phyloP scores from a whole-genome alignment of 148 eudicot genomes.

The Persicaria maculosa region DNA sequence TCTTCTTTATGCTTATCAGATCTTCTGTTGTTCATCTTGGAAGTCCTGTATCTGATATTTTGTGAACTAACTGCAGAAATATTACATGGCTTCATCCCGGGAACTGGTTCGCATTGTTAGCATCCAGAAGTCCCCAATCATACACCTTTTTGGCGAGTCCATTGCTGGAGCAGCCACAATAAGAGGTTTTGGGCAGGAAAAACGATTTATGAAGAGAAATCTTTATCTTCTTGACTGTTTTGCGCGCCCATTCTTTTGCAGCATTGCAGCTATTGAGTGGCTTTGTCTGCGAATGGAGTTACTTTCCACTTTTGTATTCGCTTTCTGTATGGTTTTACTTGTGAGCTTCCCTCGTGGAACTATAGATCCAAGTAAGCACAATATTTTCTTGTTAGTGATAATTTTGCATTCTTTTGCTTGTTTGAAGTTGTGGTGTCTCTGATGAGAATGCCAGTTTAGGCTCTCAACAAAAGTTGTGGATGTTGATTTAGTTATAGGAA shows the following conservation, averaged over 20 bases:
- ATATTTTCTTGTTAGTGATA: not conserved
- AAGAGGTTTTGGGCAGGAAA: slow-evolving; percentile 95
- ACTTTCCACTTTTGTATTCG: slow-evolving; percentile 84
- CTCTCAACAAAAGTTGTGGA: not conserved
- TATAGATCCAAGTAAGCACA: slow-evolving; percentile 85
- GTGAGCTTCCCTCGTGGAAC: slow-evolving; percentile 68
- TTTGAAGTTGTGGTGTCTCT: not conserved
- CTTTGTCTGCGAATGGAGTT: slow-evolving; percentile 92
- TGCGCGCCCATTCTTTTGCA: slow-evolving; percentile 92
- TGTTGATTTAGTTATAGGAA: not conserved
- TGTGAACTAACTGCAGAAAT: slow-evolving; percentile 48
- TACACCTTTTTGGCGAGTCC: slow-evolving; percentile 86
- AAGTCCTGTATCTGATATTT: not conserved
- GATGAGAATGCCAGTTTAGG: not conserved
- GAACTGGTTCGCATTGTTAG: slow-evolving; percentile 92
- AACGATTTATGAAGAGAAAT: slow-evolving; percentile 85
- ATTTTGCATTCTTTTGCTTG: not conserved
- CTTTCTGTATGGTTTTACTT: slow-evolving; percentile 92
- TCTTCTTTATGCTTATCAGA: slow-evolving; percentile 2
- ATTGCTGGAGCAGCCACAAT: slow-evolving; percentile 98
- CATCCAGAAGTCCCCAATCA: slow-evolving; percentile 88
- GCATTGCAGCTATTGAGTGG: slow-evolving; percentile 97
- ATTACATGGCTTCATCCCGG: slow-evolving; percentile 94
- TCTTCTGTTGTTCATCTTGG: not conserved
- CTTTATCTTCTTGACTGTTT: slow-evolving; percentile 89